phyloP scores from a whole-genome alignment of 257 asterid species.

The Leptodermis oblonga region DNA sequence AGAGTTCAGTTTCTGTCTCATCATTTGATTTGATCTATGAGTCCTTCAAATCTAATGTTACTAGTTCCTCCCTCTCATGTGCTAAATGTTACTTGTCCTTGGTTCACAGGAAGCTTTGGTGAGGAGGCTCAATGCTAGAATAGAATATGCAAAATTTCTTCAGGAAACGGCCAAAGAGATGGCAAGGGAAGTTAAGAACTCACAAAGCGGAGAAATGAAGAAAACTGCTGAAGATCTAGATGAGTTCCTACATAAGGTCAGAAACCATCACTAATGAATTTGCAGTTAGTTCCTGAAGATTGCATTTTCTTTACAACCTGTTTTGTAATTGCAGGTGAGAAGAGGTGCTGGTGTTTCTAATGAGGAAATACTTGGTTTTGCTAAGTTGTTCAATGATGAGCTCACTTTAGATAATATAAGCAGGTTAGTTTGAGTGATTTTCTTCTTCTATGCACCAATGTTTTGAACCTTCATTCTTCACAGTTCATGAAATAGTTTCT shows the following conservation, averaged over 20 bases:
- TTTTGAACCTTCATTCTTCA: neutral
- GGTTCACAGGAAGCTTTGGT: constrained; percentile 66
- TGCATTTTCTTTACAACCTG: constrained; percentile 11
- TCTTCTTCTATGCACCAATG: neutral
- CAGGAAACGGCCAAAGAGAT: constrained; percentile 85
- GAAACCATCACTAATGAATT: constrained; percentile 19
- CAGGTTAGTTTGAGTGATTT: constrained; percentile 46
- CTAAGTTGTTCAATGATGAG: constrained; percentile 91
- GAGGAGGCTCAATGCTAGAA: constrained; percentile 70
- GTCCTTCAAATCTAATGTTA: neutral
- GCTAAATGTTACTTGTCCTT: constrained; percentile 12
- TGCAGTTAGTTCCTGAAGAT: constrained; percentile 15
- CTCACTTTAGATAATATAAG: constrained; percentile 89
- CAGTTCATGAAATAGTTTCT: neutral
- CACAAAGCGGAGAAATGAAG: constrained; percentile 71
- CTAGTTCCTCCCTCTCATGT: neutral
- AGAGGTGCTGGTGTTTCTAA: constrained; percentile 76
- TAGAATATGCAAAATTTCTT: constrained; percentile 83
- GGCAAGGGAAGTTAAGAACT: constrained; percentile 88
- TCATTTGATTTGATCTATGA: neutral
- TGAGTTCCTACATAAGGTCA: constrained; percentile 64
- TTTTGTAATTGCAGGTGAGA: constrained; percentile 57
- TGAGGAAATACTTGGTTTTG: constrained; percentile 85
- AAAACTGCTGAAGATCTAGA: constrained; percentile 93
- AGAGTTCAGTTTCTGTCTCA: neutral